Percentiles rank a stretch among this genome's conserved stretches.
Evolutionary conservation across 345 rosid species (phyloP).

Genomic region (Citrus mangshanensis): DNA sequence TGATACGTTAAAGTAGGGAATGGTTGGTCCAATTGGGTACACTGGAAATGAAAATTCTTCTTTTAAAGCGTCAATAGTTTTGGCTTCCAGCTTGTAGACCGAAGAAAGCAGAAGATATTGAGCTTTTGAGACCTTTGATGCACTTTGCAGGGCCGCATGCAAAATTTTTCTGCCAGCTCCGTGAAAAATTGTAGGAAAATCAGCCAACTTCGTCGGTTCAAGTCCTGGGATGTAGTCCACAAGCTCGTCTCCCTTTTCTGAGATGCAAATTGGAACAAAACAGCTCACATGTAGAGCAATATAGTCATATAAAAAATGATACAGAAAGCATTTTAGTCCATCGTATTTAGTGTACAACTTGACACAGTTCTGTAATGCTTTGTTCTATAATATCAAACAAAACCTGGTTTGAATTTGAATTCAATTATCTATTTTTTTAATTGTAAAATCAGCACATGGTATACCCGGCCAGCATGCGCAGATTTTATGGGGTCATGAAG

Average conservation of each 20-base stretch:
- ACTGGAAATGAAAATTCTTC: background rate
- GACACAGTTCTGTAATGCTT: too few relatives aligned
- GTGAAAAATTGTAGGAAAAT: slow-evolving; percentile 11
- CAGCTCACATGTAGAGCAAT: background rate
- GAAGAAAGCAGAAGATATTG: slow-evolving; percentile 26
- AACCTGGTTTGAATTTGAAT: too few relatives aligned
- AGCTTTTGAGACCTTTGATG: slow-evolving; percentile 2
- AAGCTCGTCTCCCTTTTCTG: slow-evolving; percentile 28
- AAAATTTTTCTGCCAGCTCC: background rate
- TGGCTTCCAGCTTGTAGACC: slow-evolving; percentile 24
- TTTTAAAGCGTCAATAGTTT: slow-evolving; percentile 9
- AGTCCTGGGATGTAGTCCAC: slow-evolving; percentile 40
- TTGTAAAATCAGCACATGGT: too few relatives aligned
- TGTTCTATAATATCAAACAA: too few relatives aligned
- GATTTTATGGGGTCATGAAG: too few relatives aligned
- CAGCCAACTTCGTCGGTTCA: slow-evolving; percentile 18
- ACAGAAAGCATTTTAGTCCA: too few relatives aligned
- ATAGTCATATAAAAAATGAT: too few relatives aligned
- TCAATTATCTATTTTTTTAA: too few relatives aligned
- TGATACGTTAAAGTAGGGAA: slow-evolving; percentile 15
- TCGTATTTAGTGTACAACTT: too few relatives aligned
- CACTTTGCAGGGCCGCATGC: background rate
- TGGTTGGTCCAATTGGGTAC: slow-evolving; percentile 29
- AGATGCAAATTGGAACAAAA: background rate
- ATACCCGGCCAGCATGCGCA: too few relatives aligned